Percentiles rank a stretch among this genome's conserved stretches.
These are phyloP conservation scores for Plantago major DNA, from an alignment of 257 asterid genomes.

Conservation along the genomic window DNA sequence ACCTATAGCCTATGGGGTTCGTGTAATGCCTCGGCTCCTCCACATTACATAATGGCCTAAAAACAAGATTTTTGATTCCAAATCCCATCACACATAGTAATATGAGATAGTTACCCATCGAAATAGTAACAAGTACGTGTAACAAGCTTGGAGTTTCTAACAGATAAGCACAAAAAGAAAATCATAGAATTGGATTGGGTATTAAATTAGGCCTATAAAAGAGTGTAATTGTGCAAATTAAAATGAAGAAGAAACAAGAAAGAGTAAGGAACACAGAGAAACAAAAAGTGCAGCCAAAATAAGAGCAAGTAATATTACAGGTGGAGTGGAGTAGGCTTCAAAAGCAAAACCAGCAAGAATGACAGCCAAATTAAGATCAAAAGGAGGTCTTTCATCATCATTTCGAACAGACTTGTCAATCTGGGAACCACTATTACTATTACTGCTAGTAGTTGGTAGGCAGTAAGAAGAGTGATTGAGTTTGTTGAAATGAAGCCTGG, in stretches of 20 bases:
- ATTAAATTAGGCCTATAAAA: neutral
- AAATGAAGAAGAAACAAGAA: constrained; percentile 3
- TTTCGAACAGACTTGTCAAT: constrained; percentile 27
- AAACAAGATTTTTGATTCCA: too few species aligned
- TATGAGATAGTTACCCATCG: too few species aligned
- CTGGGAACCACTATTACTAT: constrained; percentile 34
- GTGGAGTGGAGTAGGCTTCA: constrained; percentile 90
- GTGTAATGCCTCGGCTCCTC: too few species aligned
- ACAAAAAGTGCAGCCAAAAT: constrained; percentile 14
- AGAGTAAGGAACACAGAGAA: neutral
- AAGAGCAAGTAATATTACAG: constrained; percentile 32
- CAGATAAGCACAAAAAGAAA: too few species aligned
- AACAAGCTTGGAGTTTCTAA: too few species aligned
- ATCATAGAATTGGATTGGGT: too few species aligned
- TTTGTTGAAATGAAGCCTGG: constrained; percentile 30
- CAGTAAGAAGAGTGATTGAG: constrained; percentile 33
- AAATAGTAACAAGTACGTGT: too few species aligned
- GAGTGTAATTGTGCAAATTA: neutral
- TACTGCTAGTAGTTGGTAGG: constrained; percentile 22
- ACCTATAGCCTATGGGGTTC: too few species aligned
- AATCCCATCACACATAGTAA: too few species aligned
- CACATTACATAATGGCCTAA: too few species aligned
- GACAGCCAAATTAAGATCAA: constrained; percentile 89
- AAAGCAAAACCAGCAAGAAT: constrained; percentile 98
- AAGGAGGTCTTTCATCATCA: constrained; percentile 50